phyloP scores from a whole-genome alignment of 1,139 yeast genomes.

The Lodderomyces margitis region DNA sequence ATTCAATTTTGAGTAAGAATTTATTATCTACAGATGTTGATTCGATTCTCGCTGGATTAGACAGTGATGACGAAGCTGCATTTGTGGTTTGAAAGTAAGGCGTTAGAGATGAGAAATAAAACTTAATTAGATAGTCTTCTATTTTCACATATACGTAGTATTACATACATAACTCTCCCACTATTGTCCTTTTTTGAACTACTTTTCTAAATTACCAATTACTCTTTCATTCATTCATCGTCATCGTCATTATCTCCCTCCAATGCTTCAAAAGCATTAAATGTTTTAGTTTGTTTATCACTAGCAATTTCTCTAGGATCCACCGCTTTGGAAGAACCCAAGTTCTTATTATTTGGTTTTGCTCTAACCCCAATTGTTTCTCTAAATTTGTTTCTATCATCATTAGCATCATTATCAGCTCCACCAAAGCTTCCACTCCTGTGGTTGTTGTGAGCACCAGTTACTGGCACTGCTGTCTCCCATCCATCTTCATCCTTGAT shows the following conservation, averaged over 20 bases:
- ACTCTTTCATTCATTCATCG: constrained; percentile 6
- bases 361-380: constrained; percentile 46
- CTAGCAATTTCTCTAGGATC: constrained; percentile 70
- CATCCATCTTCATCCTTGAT: constrained; percentile 71
- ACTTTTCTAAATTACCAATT: neutral
- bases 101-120: neutral
- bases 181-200: neutral
- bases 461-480: constrained; percentile 52
- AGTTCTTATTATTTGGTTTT: constrained; percentile 70
- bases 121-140: neutral
- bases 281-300: constrained; percentile 61
- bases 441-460: constrained; percentile 10
- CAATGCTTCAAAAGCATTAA: constrained; percentile 80
- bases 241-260: constrained; percentile 52
- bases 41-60: constrained; percentile 37
- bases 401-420: constrained; percentile 31
- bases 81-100: constrained; percentile 25
- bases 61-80: constrained; percentile 35
- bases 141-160: neutral
- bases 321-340: constrained; percentile 70
- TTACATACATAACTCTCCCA: neutral
- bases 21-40: constrained; percentile 33
- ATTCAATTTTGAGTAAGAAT: constrained; percentile 35
- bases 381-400: constrained; percentile 41
- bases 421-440: constrained; percentile 33